Percentiles rank a stretch among this genome's conserved stretches.
phyloP scores from a whole-genome alignment of 345 rosid species.

The Eucalyptus albens region DNA sequence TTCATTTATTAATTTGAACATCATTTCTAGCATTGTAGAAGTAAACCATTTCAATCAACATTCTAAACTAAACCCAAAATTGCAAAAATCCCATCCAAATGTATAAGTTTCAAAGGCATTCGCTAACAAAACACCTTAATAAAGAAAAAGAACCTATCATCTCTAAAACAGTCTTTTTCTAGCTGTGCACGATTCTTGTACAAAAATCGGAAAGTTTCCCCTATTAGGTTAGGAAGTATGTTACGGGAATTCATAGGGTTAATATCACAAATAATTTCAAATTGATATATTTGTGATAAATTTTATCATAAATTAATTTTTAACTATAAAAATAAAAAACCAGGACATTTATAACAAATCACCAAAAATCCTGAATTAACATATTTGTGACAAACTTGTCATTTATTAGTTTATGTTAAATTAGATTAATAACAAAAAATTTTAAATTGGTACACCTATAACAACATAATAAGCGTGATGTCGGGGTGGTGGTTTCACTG shows the following conservation, averaged over 20 bases:
- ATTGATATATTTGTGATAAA: rapidly evolving
- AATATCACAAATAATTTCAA: rapidly evolving
- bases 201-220: not conserved
- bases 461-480: too few species aligned
- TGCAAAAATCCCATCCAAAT: not conserved
- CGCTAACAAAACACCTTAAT: not conserved
- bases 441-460: too few species aligned
- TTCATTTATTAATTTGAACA: not conserved
- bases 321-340: too few species aligned
- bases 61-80: not conserved
- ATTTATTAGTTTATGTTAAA: too few species aligned
- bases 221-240: not conserved
- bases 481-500: too few species aligned
- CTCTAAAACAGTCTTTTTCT: not conserved
- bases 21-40: not conserved
- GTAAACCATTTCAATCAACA: not conserved
- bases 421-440: rapidly evolving
- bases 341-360: rapidly evolving
- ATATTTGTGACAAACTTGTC: too few species aligned
- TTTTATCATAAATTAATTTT: too few species aligned
- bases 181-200: rapidly evolving
- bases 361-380: too few species aligned
- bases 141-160: not conserved
- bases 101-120: not conserved
- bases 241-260: not conserved